phyloP scores from a whole-genome alignment of 2,329 filamentous ascomycete genomes.

The Periconia sp. region DNA sequence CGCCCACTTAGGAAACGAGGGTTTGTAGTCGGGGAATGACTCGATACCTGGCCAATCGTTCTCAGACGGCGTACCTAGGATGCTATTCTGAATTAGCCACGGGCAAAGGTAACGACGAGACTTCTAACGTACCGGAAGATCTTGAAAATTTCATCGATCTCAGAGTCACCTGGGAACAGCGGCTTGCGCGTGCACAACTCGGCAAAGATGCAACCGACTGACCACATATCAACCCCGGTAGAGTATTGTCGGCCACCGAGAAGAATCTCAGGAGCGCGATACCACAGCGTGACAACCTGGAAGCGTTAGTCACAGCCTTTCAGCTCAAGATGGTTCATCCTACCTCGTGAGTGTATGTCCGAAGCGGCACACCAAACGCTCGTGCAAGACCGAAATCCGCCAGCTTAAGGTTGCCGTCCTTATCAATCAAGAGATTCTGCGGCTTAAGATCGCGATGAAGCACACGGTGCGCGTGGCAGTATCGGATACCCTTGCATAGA shows the following conservation, averaged over 20 bases:
- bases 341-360: slow-evolving; percentile 91
- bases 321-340: slow-evolving; percentile 10
- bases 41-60: slow-evolving; percentile 87
- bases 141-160: slow-evolving; percentile 95
- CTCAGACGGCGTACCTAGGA: slow-evolving; percentile 84
- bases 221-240: slow-evolving; percentile 96
- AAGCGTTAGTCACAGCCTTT: slow-evolving; percentile 11
- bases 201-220: slow-evolving; percentile 90
- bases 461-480: slow-evolving; percentile 88
- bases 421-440: slow-evolving; percentile 86
- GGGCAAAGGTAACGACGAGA: not conserved
- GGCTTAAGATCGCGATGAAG: slow-evolving; percentile 90
- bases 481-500: slow-evolving; percentile 80
- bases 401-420: slow-evolving; percentile 86
- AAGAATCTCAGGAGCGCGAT: slow-evolving; percentile 87
- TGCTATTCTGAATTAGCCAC: slow-evolving; percentile 24
- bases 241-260: slow-evolving; percentile 91
- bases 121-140: slow-evolving; percentile 74
- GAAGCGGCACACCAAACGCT: slow-evolving; percentile 87
- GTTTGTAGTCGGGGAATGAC: slow-evolving; percentile 93
- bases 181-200: slow-evolving; percentile 96
- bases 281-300: slow-evolving; percentile 91
- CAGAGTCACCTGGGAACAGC: slow-evolving; percentile 88
- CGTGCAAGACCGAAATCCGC: slow-evolving; percentile 89
- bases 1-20: slow-evolving; percentile 90